Base-by-base conservation (phyloP, 352 stramenopile species). In the Pythium utonaiense region DNA sequence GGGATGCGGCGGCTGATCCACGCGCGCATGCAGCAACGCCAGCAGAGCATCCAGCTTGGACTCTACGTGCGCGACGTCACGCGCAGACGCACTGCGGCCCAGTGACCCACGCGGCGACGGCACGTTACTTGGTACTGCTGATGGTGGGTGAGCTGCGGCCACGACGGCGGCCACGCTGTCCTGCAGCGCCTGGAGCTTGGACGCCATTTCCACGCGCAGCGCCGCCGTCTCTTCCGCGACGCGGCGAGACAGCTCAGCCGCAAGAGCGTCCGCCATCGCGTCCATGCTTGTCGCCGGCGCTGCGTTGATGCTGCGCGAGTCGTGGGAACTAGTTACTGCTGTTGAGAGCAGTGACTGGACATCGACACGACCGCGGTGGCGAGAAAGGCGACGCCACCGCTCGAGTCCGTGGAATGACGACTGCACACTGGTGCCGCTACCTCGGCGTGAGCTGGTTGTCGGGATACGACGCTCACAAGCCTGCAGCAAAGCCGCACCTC, bases 401-500 rank as follows among this genome's bases (percentile, higher is more conserved):
- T 47, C 54, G 27, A 50, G 33, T 28, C 54, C 41, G 16, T 61
- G 28, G 40, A 60, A 45, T 6, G 28, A 45, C 28, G 50, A 56
- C 14, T 44, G 50, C 22, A n/a, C 44, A 17, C n/a, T 44, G 17
- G 31, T 30, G 19, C 50, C 50, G 28, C 33, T 17, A 7, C 41
- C 24, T 24, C 42, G 36, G 6, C 54, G 40, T 4, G 36, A 12
- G 9, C 53, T 22, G 7, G 51, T 17, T 7, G 36, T 49, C 19
- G 45, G 55, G 9, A 55, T 62, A 8, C 55, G 42, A n/a, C 47
- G 45, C 17, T 70, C 68, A 22, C 70, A 71, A 6, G 50, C 57
- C 4, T 77, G 53, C 16, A 77, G 54, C n/a, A 80, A 62, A 12
- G 65, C 52, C 48, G 65, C 60, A 33, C 69, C 73, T 44, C 53